Base-by-base conservation (phyloP, 108 stramenopile genomes). In the Cyclotella cryptica region DNA sequence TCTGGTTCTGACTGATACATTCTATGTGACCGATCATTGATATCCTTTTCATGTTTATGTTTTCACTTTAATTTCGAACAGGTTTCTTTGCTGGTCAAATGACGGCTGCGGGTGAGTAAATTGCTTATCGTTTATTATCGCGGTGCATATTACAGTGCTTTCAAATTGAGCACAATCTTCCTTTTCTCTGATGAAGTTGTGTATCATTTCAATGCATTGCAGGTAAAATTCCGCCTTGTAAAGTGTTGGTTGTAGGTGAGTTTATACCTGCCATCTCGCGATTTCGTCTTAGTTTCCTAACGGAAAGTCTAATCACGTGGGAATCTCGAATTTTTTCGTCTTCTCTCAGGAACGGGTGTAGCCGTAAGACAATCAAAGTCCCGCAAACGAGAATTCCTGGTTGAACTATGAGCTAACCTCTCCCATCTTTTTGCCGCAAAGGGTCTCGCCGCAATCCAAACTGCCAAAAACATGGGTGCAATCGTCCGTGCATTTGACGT, bases 401-500 rank as follows among this genome's bases (percentile, higher is more conserved):
- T 1, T 35, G 35, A 2, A 6, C 35, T 7, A 17, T n/a, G 15
- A 9, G 9, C 9, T n/a, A 9, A 49, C 47, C 47, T n/a, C 47
- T n/a, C 9, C n/a, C 9, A 7, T n/a, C 47, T 49, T 12, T 55
- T 12, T 22, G 1, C 21, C 3, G 11, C 55, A 24, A 22, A 61
- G 60, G 97, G 95, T 17, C 83, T 97, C 19, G 97, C 98, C 15
- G 98, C 99, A 24, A 96, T 99, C 60, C 98, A 99, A 79, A 92
- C 98, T 1, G 99, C 99, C 41, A 99, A 98, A 90, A 98, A 98
- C 69, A 97, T 99, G 96, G 99, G 99, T n/a, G 98, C 99, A 3
- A 87, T 99, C 15, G 99, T 99, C 0, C 85, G 96, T 24, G 98
- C 98, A 17, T 99, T 99, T 84, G 99, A 99, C 83, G 98, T 99